Conservation (phyloP, 495 filamentous ascomycete species). For the Penicillium tannophilum region DNA sequence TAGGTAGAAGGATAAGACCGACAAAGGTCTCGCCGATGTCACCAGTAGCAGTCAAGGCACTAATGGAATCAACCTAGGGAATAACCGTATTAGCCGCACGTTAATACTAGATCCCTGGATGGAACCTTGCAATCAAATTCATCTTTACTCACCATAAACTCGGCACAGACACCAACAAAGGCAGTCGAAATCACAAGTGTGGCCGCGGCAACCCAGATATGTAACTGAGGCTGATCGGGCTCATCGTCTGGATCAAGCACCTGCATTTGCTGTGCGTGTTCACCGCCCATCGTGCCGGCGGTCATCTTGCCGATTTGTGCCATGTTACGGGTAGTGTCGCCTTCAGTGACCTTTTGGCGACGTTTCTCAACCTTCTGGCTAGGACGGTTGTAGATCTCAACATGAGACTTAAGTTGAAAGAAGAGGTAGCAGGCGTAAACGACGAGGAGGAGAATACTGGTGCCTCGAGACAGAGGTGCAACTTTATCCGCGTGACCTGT, state of each 20-base stretch:
- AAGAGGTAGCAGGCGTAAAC: conserved; percentile 77
- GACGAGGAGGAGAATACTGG: conserved; percentile 71
- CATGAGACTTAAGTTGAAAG: conserved; percentile 82
- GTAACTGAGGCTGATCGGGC: conserved; percentile 73
- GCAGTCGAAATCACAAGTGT: conserved; percentile 73
- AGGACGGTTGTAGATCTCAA: conserved; percentile 69
- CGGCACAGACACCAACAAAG: conserved; percentile 84
- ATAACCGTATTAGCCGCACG: background rate
- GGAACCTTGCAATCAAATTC: background rate
- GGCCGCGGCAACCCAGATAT: conserved; percentile 65
- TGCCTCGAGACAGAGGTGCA: conserved; percentile 49
- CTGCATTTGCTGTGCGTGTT: conserved; percentile 46
- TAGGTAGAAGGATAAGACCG: conserved; percentile 82
- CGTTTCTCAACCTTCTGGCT: conserved; percentile 68
- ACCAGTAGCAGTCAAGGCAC: conserved; percentile 60
- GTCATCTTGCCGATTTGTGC: conserved; percentile 60
- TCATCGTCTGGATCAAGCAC: conserved; percentile 56
- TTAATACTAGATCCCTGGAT: background rate
- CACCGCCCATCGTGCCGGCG: conserved; percentile 39
- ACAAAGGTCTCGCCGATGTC: conserved; percentile 73
- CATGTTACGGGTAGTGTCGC: conserved; percentile 60
- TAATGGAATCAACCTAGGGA: conserved; percentile 64
- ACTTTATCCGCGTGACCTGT: conserved; percentile 29
- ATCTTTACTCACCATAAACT: conserved; percentile 67
- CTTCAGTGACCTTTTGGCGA: conserved; percentile 53